phyloP scores from a whole-genome alignment of 106 monocot species.

The Apostasia shenzhenica region DNA sequence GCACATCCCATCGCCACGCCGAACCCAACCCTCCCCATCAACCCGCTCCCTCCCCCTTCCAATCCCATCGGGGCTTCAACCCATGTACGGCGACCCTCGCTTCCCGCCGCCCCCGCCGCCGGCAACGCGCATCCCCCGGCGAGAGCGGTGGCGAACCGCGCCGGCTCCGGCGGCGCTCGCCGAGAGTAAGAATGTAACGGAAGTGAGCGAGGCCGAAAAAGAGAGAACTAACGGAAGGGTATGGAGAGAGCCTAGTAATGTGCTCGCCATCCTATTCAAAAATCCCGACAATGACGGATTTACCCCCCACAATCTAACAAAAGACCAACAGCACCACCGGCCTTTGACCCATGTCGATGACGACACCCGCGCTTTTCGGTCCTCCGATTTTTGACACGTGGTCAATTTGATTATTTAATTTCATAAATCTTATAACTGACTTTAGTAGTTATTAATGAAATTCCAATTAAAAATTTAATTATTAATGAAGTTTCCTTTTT shows the following conservation, averaged over 20 bases:
- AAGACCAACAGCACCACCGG: slow-evolving; percentile 5
- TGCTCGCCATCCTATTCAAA: slow-evolving; percentile 15
- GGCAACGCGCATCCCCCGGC: too few relatives aligned
- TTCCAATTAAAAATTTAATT: too few relatives aligned
- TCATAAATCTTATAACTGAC: too few relatives aligned
- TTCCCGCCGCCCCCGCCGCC: neutral
- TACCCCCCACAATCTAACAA: neutral
- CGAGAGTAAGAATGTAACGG: neutral
- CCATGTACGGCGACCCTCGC: neutral
- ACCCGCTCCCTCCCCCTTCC: slow-evolving; percentile 11
- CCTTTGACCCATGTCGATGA: slow-evolving; percentile 40
- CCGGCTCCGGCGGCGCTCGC: too few relatives aligned
- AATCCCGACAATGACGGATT: slow-evolving; percentile 11
- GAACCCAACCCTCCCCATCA: neutral
- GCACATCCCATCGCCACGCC: slow-evolving; percentile 5
- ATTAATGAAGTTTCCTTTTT: too few relatives aligned
- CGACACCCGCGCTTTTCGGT: neutral
- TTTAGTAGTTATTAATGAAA: too few relatives aligned
- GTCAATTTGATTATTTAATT: neutral
- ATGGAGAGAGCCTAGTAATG: slow-evolving; percentile 17
- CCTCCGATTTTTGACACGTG: neutral
- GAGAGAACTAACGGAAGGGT: neutral
- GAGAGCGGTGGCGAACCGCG: neutral
- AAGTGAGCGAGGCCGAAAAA: neutral
- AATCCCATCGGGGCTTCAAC: neutral